phyloP scores from a whole-genome alignment of 164 flowering plant genomes.

The Berberis thunbergii region DNA sequence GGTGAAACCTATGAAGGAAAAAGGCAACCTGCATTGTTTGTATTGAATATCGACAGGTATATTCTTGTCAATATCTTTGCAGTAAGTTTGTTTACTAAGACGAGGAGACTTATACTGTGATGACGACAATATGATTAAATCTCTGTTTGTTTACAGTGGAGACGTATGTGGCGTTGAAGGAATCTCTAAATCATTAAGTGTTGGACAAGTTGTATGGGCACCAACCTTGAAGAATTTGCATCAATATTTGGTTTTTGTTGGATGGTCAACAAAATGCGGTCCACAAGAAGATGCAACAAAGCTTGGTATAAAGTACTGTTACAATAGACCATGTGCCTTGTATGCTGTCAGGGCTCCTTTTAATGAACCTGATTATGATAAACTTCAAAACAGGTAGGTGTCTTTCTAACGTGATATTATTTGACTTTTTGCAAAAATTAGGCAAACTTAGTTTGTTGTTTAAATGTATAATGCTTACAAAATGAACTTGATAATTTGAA shows the following conservation, averaged over 20 bases:
- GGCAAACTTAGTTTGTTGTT: too few species aligned
- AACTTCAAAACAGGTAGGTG: conserved; percentile 35
- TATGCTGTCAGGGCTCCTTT: conserved; percentile 61
- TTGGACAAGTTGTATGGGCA: conserved; percentile 96
- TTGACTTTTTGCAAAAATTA: background rate
- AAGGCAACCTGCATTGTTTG: conserved; percentile 83
- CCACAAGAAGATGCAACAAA: conserved; percentile 38
- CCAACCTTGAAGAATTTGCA: conserved; percentile 35
- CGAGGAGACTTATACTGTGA: background rate
- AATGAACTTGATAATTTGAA: too few species aligned
- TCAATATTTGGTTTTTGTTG: conserved; percentile 79
- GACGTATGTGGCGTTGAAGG: conserved; percentile 59
- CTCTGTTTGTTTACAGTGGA: conserved; percentile 49
- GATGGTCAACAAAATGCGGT: conserved; percentile 56
- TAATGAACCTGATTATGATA: conserved; percentile 21
- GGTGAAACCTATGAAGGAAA: conserved; percentile 91
- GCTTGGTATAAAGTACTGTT: conserved; percentile 92
- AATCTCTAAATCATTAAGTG: conserved; percentile 59
- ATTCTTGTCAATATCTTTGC: background rate
- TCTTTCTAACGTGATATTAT: background rate
- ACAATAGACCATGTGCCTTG: conserved; percentile 82
- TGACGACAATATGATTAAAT: conserved; percentile 1
- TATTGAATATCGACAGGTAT: conserved; percentile 58
- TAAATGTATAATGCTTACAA: too few species aligned
- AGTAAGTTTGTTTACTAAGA: background rate